A percentile compares a stretch with the other conserved stretches of the same genome.
Conservation (phyloP, 2,329 filamentous ascomycete species). For the Ophiostoma quercus region DNA sequence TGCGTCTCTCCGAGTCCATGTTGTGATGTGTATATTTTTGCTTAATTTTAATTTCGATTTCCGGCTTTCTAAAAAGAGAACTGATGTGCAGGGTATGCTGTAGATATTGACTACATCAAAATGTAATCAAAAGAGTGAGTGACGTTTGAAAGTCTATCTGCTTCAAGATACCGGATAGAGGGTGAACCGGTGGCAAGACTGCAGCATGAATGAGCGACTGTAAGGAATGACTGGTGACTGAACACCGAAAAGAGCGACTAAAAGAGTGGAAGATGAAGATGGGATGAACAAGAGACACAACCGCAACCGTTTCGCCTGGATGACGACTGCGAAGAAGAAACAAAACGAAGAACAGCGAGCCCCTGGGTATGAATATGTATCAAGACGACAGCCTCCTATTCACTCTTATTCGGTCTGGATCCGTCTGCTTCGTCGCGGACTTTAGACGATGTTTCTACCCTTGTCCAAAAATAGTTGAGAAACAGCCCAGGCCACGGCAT, state of each 20-base stretch:
- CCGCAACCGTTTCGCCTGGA: neutral
- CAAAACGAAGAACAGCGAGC: neutral
- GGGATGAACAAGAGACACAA: constrained; percentile 2
- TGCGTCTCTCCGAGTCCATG: neutral
- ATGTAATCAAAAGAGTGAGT: neutral
- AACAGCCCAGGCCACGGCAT: constrained; percentile 6
- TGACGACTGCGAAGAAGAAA: neutral
- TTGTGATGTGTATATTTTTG: neutral
- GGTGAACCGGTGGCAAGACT: neutral
- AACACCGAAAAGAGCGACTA: neutral
- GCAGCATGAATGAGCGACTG: neutral
- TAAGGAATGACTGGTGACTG: neutral
- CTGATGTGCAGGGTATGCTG: neutral
- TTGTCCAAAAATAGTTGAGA: neutral
- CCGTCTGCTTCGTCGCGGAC: neutral
- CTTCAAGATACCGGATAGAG: constrained; percentile 1
- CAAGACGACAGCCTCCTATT: neutral
- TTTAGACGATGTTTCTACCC: neutral
- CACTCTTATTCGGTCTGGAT: neutral
- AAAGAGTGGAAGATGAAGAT: constrained; percentile 6
- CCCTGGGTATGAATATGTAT: constrained; percentile 9
- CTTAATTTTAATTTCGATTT: neutral
- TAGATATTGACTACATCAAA: neutral
- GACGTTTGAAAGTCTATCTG: neutral
- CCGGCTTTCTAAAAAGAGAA: neutral